Evolutionary conservation across 1,139 yeast genomes (phyloP).

Genomic region (Trichomonascaceae sp.): DNA sequence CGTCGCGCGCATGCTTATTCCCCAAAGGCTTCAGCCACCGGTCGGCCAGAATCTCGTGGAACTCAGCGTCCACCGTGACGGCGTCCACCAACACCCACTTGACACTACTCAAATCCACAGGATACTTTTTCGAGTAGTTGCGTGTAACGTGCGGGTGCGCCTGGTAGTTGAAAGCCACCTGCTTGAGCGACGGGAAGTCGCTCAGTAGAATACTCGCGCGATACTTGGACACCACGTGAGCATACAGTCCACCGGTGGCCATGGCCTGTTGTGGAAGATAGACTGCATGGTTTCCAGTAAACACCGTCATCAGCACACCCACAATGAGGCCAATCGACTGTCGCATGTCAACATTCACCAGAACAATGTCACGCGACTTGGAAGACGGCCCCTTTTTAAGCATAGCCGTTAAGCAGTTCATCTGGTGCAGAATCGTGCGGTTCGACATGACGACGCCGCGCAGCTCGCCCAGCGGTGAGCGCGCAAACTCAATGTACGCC

Average conservation of each 20-base stretch:
- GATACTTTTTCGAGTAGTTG: conserved; percentile 60
- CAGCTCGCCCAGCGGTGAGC: conserved; percentile 82
- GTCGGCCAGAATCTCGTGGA: conserved; percentile 79
- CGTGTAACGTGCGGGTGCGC: conserved; percentile 79
- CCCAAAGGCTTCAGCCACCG: conserved; percentile 89
- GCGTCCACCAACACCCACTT: conserved; percentile 88
- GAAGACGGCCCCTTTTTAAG: conserved; percentile 36
- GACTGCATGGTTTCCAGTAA: conserved; percentile 68
- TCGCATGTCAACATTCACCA: conserved; percentile 76
- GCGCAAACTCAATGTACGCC: conserved; percentile 86
- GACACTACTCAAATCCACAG: conserved; percentile 68
- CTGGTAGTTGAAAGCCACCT: conserved; percentile 88
- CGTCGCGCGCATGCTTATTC: conserved; percentile 59
- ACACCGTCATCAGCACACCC: conserved; percentile 70
- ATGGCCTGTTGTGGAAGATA: conserved; percentile 71
- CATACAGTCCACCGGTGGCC: conserved; percentile 79
- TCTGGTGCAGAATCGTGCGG: conserved; percentile 75
- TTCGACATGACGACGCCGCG: conserved; percentile 92
- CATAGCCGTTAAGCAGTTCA: conserved; percentile 60
- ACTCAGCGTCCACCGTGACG: conserved; percentile 87
- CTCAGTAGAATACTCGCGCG: conserved; percentile 65
- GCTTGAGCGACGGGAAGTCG: conserved; percentile 81
- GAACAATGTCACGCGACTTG: conserved; percentile 22
- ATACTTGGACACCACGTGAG: conserved; percentile 59
- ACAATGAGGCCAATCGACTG: conserved; percentile 79